Base-by-base conservation (phyloP, 306 rosid genomes). In the Lotus japonicus region DNA sequence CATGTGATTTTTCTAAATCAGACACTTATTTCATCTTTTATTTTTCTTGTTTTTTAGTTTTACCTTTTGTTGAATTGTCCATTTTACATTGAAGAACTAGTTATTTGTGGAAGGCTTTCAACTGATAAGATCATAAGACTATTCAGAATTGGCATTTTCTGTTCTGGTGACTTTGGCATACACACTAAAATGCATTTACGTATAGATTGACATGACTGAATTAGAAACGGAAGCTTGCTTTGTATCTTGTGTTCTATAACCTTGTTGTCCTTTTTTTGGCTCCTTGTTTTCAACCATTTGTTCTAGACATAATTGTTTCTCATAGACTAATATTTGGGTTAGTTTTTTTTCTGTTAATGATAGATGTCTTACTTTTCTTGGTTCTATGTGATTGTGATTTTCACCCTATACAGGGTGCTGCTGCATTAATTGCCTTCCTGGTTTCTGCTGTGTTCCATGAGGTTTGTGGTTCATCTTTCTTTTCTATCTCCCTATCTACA, bases 381-480 rank as follows among this genome's bases (percentile, higher is more conserved):
- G 69, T 66, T 71, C 19, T 53, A 5, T 53, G 28, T 43, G 58
- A 39, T 67, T 74, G 55, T 59, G 70, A 26, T 58, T 66, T 69
- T 73, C 43, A 58, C 70, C 17, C 1, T 72, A 5, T 80, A 65
- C 83, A 94, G 98, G 89, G 80, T 68, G 88, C 61, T 68, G 81
- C 97, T 15, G 11, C 83, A 31, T 13, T 94, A 57, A 82, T 88
- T 16, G 78, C 91, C 17, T 94, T 90, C 75, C 82, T 94, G 52
- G 87, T 90, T 54, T 94, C 98, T 71, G 98, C 97, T 0, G 79
- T 90, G 55, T 94, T 94, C 78, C 98, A 94, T 64, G 98, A 94
- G 98, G 98, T 90, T 74, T 5, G 53, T 57, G 50, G 38, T 68
- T 68, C 36, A 7, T 48, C 74, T 38, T 71, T 46, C 63, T 16